These are phyloP conservation scores for Verticillium nonalfalfae DNA, from an alignment of 2,329 filamentous ascomycete species.

Conservation along the genomic window DNA sequence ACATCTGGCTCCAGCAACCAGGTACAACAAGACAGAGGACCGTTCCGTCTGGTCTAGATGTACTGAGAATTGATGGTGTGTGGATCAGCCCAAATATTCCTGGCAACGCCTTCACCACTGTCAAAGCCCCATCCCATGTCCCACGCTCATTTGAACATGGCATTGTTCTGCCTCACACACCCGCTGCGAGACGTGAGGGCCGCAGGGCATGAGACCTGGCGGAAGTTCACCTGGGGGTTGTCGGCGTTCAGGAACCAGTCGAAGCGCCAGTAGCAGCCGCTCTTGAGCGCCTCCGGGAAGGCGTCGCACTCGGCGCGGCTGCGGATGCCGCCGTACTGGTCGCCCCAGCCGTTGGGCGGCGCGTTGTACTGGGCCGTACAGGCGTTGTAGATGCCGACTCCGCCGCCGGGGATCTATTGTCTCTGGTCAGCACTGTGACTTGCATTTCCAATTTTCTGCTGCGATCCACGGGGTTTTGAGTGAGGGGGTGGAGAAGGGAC, in stretches of 20 bases:
- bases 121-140: too few relatives aligned
- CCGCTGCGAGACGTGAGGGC: constrained; percentile 35
- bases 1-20: too few relatives aligned
- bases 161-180: constrained; percentile 19
- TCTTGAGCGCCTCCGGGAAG: constrained; percentile 47
- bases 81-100: too few relatives aligned
- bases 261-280: constrained; percentile 57
- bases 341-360: constrained; percentile 44
- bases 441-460: neutral
- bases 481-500: neutral
- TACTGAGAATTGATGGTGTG: too few relatives aligned
- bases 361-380: constrained; percentile 34
- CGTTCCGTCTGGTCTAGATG: too few relatives aligned
- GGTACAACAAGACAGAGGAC: too few relatives aligned
- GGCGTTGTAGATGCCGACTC: constrained; percentile 45
- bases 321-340: constrained; percentile 51
- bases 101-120: too few relatives aligned
- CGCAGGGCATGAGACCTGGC: constrained; percentile 48
- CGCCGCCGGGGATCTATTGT: constrained; percentile 41
- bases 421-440: neutral
- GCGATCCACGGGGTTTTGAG: neutral
- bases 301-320: constrained; percentile 42
- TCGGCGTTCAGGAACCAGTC: constrained; percentile 56
- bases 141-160: neutral
- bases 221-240: constrained; percentile 49